Percentiles rank a stretch among this genome's conserved stretches.
Evolutionary conservation across 1,139 yeast species (phyloP).

Genomic region (Protomyces macrosporus): DNA sequence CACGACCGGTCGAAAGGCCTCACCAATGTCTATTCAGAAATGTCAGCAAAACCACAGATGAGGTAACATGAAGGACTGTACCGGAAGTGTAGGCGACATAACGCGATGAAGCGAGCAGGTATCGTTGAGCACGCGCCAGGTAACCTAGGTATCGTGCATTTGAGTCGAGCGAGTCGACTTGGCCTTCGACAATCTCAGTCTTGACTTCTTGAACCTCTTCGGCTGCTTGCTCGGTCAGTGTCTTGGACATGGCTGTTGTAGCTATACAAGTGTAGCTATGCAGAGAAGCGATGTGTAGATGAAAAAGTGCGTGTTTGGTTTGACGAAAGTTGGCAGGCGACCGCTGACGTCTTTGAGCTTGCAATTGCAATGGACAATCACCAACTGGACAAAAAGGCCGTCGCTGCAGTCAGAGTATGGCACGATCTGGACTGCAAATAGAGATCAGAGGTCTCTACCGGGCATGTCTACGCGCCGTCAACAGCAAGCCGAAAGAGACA

Average conservation of each 20-base stretch:
- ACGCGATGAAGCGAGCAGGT: conserved; percentile 38
- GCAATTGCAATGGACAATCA: neutral
- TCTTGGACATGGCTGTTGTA: neutral
- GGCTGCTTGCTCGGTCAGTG: conserved; percentile 3
- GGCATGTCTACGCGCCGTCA: conserved; percentile 38
- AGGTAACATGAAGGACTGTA: neutral
- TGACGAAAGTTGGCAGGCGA: neutral
- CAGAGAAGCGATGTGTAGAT: neutral
- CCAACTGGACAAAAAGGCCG: neutral
- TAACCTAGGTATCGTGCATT: conserved; percentile 26
- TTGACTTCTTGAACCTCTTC: conserved; percentile 17
- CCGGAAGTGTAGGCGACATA: conserved; percentile 81
- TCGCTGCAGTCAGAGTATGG: neutral
- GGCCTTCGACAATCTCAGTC: conserved; percentile 20
- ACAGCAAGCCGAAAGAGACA: conserved; percentile 37
- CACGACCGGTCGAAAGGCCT: conserved; percentile 82
- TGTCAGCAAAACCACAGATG: neutral
- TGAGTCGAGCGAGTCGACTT: conserved; percentile 27
- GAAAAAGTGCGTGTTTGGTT: neutral
- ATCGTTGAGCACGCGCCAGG: conserved; percentile 20
- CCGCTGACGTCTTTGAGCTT: neutral
- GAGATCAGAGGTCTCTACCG: conserved; percentile 39
- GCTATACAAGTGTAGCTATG: neutral
- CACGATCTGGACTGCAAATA: conserved; percentile 17
- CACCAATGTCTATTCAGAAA: conserved; percentile 54